Percentiles rank a stretch among this genome's conserved stretches.
These are phyloP conservation scores for Azolla pinnata DNA, from an alignment of 75 land plant species.

Conservation along the genomic window DNA sequence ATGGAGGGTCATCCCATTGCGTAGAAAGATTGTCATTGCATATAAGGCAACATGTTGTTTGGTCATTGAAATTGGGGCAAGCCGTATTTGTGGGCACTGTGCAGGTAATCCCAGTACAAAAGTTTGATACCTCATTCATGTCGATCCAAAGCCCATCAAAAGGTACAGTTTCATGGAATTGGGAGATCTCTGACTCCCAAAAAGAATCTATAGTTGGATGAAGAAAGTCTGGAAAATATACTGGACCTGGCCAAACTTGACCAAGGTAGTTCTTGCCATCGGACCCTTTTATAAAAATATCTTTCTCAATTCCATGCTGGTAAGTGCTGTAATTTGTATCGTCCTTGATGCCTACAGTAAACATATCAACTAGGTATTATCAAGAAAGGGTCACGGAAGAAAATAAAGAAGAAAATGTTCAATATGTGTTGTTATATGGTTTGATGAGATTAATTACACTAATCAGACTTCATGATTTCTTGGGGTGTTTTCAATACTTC, in stretches of 20 bases:
- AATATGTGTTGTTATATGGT: too few relatives aligned
- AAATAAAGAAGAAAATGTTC: too few relatives aligned
- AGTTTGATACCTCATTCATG: slow-evolving; percentile 55
- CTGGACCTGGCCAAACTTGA: slow-evolving; percentile 85
- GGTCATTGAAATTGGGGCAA: slow-evolving; percentile 15
- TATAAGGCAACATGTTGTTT: slow-evolving; percentile 26
- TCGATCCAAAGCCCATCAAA: slow-evolving; percentile 66
- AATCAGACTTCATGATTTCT: too few relatives aligned
- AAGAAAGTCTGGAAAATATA: slow-evolving; percentile 82
- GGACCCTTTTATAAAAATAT: slow-evolving; percentile 64
- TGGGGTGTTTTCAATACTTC: too few relatives aligned
- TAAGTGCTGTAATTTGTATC: slow-evolving; percentile 47
- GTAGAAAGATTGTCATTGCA: slow-evolving; percentile 23
- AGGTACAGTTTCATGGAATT: slow-evolving; percentile 23
- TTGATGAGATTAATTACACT: too few relatives aligned
- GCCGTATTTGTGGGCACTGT: slow-evolving; percentile 10
- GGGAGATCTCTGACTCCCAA: slow-evolving; percentile 42
- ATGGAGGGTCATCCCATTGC: slow-evolving; percentile 57
- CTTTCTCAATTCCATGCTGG: slow-evolving; percentile 44
- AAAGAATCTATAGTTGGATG: slow-evolving; percentile 37
- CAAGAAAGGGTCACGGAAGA: too few relatives aligned
- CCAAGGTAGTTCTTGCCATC: slow-evolving; percentile 53
- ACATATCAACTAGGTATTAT: too few relatives aligned
- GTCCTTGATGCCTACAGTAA: slow-evolving; percentile 43
- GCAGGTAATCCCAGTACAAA: slow-evolving; percentile 33